Evolutionary conservation across 192 early-diverging fungal genomes (phyloP), one percentile per base, ranked within the genome.

Genomic region (Mycoemilia scoparia): DNA sequence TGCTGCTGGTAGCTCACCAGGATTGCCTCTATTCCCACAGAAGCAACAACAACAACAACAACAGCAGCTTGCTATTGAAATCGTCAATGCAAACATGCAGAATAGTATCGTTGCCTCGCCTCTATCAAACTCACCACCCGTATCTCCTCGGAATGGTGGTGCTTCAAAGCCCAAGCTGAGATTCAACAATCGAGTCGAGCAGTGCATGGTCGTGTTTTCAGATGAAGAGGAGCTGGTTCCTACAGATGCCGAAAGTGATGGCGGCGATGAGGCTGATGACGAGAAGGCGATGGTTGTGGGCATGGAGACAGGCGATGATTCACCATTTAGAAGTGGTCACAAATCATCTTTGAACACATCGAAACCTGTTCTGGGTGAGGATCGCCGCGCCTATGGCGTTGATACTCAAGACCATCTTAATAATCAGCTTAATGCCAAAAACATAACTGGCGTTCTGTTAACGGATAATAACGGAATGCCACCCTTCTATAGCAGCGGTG

Each of bases 151-250:
- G 5, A 46, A 34, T 27, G 59, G 52, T 21, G 24, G 19, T 13
- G 35, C 29, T 11, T 34, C 51, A 3, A 37, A 43, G 41, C 57
- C 64, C 10, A 49, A 57, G 5, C 27, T 66, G 34, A 49, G 64
- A 24, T 66, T 66, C 44, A 66, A 66, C 36, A 38, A 60, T 39
- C 38, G 36, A 11, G 64, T 66, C 12, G 64, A 66, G 54, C 64
- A 66, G 29, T 66, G 64, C 29, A 60, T 60, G 57, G 57, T 56
- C 2, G 49, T 60, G 40, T 63, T 63, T 34, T 46, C 51, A 20
- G 53, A 63, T 34, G 60, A 63, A 24, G 53, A 49, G 36, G 63
- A 66, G 51, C 54, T 47, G 15, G 31, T 60, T 43, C 51, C 52
- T 28, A 54, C 55, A 0, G 63, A 60, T 35, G 35, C 42, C 32